Base-by-base conservation (phyloP, 768 basidiomycete genomes). In the Leccinellum albellum region DNA sequence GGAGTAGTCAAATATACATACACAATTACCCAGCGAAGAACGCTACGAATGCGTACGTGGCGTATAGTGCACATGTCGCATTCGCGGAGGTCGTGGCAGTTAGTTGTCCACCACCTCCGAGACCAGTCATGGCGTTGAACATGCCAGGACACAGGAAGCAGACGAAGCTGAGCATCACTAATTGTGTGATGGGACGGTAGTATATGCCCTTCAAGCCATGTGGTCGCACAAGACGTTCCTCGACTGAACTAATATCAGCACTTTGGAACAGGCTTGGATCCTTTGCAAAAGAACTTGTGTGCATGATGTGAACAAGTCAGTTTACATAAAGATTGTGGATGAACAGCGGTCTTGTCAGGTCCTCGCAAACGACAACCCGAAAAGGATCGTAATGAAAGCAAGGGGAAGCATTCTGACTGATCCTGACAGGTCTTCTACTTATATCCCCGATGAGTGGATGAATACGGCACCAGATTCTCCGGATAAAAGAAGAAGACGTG, bases 81-180 rank as follows among this genome's bases (percentile, higher is more conserved):
- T 91, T 88, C 9, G 89, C 86, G 63, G 80, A 81, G 7, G 83
- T 87, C 5, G 76, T 77, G 3, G 81, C 61, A 62, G 89, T 83
- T 37, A 88, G 64, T 71, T 87, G 87, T 0, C 91, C 91, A 47
- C 87, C 89, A 44, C 79, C 88, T 3, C 91, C 90, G 51, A 94
- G 76, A 33, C 89, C 88, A 54, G 83, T 88, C 64, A 90, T 74
- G 8, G 88, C 83, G 64, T 91, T 90, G 74, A 88, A 91, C 48
- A 90, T 78, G 49, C 89, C 88, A 71, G 71, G 71, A 57, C 73
- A 74, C 66, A 79, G 70, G 67, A 80, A 79, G 42, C 87, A 88
- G 48, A 88, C 82, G 49, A 89, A 78, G 45, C 86, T 88, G 48
- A 89, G 78, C 76, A 90, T 77, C 56, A 86, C 68, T 2, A 76